Conservation (phyloP, 2,329 filamentous ascomycete genomes). For the Microascus cirrosus region DNA sequence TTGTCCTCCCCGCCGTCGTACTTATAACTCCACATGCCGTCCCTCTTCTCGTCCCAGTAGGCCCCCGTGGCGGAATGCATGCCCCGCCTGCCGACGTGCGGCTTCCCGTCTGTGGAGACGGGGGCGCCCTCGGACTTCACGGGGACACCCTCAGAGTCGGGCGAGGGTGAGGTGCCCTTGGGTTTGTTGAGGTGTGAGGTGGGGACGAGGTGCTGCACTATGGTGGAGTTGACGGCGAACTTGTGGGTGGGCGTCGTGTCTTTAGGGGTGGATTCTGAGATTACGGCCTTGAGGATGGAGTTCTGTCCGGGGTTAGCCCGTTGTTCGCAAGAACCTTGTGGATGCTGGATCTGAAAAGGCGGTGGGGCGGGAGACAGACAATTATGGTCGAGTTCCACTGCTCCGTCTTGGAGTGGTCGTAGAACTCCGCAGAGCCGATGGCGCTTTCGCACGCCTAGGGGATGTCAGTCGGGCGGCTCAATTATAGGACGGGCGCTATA, state of each 20-base stretch:
- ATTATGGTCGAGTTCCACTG: slow-evolving; percentile 91
- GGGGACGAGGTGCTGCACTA: slow-evolving; percentile 82
- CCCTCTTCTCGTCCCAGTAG: slow-evolving; percentile 85
- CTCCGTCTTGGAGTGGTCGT: slow-evolving; percentile 77
- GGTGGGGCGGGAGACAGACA: slow-evolving; percentile 37
- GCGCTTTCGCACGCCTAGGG: slow-evolving; percentile 70
- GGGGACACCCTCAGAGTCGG: slow-evolving; percentile 20
- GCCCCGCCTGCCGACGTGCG: slow-evolving; percentile 73
- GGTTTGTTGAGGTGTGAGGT: slow-evolving; percentile 53
- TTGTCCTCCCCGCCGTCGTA: slow-evolving; percentile 59
- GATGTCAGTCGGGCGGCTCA: background rate
- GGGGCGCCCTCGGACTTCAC: slow-evolving; percentile 24
- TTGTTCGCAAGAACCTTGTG: background rate
- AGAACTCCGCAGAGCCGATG: slow-evolving; percentile 63
- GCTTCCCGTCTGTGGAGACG: slow-evolving; percentile 51
- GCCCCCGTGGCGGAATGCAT: slow-evolving; percentile 82
- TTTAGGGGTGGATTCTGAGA: slow-evolving; percentile 58
- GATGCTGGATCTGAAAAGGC: background rate
- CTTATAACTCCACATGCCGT: slow-evolving; percentile 85
- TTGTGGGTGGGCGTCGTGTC: slow-evolving; percentile 61
- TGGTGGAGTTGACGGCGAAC: slow-evolving; percentile 95
- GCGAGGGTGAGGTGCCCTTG: slow-evolving; percentile 25
- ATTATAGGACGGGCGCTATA: background rate
- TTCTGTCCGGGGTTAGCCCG: slow-evolving; percentile 40
- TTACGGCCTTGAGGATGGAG: slow-evolving; percentile 64